Evolutionary conservation across 768 basidiomycete species (phyloP).

Genomic region (Imleria badia): DNA sequence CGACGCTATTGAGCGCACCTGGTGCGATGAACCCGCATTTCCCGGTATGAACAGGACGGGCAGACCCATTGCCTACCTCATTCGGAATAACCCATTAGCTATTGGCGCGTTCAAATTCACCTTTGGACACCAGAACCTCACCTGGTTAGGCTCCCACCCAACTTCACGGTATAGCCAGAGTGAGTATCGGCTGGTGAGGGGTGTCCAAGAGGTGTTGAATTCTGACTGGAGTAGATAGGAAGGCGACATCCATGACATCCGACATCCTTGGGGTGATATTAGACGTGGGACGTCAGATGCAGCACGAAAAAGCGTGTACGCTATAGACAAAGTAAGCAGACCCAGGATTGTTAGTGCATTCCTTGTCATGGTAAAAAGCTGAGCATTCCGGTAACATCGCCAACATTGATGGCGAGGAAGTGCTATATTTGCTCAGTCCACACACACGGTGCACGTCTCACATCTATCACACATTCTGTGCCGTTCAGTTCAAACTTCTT

Average conservation of each 20-base stretch:
- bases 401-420: not conserved
- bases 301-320: slow-evolving; percentile 43
- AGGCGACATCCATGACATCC: slow-evolving; percentile 96
- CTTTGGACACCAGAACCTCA: slow-evolving; percentile 25
- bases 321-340: slow-evolving; percentile 39
- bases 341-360: slow-evolving; percentile 15
- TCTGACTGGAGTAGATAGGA: slow-evolving; percentile 74
- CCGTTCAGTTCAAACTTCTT: slow-evolving; percentile 29
- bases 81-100: slow-evolving; percentile 2
- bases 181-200: slow-evolving; percentile 70
- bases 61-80: slow-evolving; percentile 43
- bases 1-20: slow-evolving; percentile 93
- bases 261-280: slow-evolving; percentile 87
- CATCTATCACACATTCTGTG: not conserved
- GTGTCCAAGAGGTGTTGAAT: slow-evolving; percentile 69
- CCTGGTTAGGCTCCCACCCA: slow-evolving; percentile 74
- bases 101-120: slow-evolving; percentile 1
- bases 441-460: not conserved
- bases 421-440: no score
- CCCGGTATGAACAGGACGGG: slow-evolving; percentile 98
- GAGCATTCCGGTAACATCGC: not conserved
- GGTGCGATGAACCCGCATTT: slow-evolving; percentile 92
- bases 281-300: slow-evolving; percentile 43
- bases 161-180: slow-evolving; percentile 91
- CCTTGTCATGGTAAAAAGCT: slow-evolving; percentile 10